Evolutionary conservation across 441 rosid species (phyloP).

Genomic region (Erodium trifolium): DNA sequence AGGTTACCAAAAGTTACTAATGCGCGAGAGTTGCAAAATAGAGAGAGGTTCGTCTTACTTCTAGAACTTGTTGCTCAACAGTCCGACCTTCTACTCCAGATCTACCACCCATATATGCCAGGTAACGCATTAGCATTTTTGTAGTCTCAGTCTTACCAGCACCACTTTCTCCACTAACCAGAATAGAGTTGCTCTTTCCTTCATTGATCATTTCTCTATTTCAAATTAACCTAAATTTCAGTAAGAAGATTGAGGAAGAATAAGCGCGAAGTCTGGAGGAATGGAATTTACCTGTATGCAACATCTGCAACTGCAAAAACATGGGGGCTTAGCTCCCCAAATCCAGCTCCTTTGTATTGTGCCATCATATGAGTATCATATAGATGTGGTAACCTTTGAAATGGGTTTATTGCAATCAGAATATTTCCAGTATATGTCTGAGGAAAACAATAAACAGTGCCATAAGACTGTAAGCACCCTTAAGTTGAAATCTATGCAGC

Average conservation of each 20-base stretch:
- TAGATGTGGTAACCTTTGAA: conserved; percentile 69
- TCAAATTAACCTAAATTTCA: conserved; percentile 20
- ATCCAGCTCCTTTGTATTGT: conserved; percentile 51
- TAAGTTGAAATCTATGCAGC: conserved; percentile 5
- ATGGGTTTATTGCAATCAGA: conserved; percentile 69
- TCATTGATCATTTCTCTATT: conserved; percentile 65
- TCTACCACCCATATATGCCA: conserved; percentile 65
- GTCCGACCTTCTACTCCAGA: conserved; percentile 69
- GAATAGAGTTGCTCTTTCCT: conserved; percentile 64
- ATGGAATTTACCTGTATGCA: conserved; percentile 47
- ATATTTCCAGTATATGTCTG: conserved; percentile 74
- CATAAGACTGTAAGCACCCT: conserved; percentile 7
- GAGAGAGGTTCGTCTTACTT: conserved; percentile 29
- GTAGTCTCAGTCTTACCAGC: conserved; percentile 83
- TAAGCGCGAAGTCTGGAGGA: not conserved
- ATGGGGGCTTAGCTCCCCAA: conserved; percentile 73
- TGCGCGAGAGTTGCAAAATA: not conserved
- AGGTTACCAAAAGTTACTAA: conserved; percentile 23
- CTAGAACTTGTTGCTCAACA: conserved; percentile 76
- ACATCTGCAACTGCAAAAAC: conserved; percentile 73
- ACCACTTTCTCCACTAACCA: conserved; percentile 81
- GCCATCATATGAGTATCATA: conserved; percentile 76
- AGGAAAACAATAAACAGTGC: conserved; percentile 19
- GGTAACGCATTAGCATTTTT: conserved; percentile 72
- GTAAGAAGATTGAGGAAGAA: conserved; percentile 7